Base-by-base conservation (phyloP, 768 basidiomycete genomes). In the Tephrocybe sp. region DNA sequence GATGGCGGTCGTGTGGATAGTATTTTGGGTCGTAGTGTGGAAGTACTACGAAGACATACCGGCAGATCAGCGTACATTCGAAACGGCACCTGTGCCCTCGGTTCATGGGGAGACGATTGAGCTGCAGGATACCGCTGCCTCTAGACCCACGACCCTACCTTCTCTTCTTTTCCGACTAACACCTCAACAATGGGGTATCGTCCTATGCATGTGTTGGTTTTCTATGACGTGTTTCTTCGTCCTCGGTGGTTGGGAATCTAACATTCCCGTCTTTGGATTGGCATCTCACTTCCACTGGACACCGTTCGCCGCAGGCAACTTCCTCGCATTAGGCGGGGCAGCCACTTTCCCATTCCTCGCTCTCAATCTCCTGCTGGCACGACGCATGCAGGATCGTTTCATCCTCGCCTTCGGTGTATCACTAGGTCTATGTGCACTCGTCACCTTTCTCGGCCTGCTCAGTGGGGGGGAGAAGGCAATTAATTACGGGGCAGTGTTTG, bases 151-250 rank as follows among this genome's bases (percentile, higher is more conserved):
- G 0, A n/a, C n/a, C n/a, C 30, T 38, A n/a, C 23, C 16, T 5
- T 39, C 51, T 26, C 44, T 48, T 19, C 36, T 54, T 12, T 58
- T 50, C 45, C 48, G 50, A 35, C 57, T 60, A 34, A 34, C 60
- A 10, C 47, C 48, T 17, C 52, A 62, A 7, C 76, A 80, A 52
- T 79, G 77, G 75, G 80, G 79, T 19, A 77, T 82, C 50, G 70
- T 79, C 17, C 56, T 72, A 35, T 83, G 78, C 60, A 84, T 87
- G 80, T 86, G 83, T 62, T 87, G 83, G 78, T 82, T 79, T 59
- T 75, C 83, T 40, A 84, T 84, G 79, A 73, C 80, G 16, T 83
- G 77, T 65, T 87, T 85, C 71, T 84, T 86, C 67, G 73, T 85
- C 60, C 78, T 87, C 50, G 83, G 82, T 7, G 76, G 78, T 11